Conservation (phyloP, 169 alveolate species). For the Pseudocohnilembus persalinus region DNA sequence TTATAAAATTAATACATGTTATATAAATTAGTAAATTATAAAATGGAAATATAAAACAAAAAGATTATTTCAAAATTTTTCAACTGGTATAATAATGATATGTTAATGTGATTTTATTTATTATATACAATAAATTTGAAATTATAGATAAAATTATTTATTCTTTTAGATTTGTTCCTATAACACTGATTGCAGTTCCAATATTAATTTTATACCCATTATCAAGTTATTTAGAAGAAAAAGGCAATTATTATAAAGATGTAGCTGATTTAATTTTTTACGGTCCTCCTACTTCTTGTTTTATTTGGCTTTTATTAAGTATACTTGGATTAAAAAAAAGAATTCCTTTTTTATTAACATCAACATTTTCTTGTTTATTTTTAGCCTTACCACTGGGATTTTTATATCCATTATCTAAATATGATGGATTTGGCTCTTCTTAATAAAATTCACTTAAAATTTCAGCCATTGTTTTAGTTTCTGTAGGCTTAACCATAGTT, state of each 20-base stretch:
- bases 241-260: neutral
- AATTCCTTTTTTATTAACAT: neutral
- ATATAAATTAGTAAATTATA: too few species aligned
- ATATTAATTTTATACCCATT: neutral
- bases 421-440: neutral
- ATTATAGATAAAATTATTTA: too few species aligned
- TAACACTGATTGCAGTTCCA: neutral
- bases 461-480: neutral
- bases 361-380: neutral
- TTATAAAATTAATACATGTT: neutral
- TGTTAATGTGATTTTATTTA: too few species aligned
- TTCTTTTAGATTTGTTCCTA: neutral
- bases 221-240: neutral
- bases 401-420: neutral
- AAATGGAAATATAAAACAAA: too few species aligned
- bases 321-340: neutral
- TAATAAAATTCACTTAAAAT: neutral
- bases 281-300: neutral
- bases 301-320: neutral
- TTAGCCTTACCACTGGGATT: neutral
- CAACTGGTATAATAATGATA: too few species aligned
- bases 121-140: too few species aligned
- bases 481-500: too few species aligned
- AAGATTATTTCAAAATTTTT: too few species aligned
- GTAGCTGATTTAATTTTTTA: neutral